Percentiles rank a stretch among this genome's conserved stretches.
These are phyloP conservation scores for Trametes coccinea DNA, from an alignment of 768 basidiomycete genomes.

Conservation along the genomic window DNA sequence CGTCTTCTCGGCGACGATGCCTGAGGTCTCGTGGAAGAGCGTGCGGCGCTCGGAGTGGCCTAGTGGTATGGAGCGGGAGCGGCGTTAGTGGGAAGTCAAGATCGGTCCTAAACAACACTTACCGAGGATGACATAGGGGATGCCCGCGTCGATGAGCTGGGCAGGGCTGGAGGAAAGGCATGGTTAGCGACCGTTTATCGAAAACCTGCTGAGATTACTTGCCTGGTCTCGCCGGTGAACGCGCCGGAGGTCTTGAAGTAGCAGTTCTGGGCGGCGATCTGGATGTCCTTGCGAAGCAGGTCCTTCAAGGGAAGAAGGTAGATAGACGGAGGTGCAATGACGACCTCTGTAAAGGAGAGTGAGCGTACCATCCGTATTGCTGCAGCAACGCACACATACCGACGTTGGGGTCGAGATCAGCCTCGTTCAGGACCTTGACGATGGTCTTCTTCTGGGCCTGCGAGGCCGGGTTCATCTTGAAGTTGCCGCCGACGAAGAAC, in stretches of 20 bases:
- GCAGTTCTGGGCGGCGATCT: slow-evolving; percentile 90
- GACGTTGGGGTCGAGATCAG: slow-evolving; percentile 71
- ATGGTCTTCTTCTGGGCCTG: slow-evolving; percentile 64
- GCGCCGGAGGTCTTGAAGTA: slow-evolving; percentile 81
- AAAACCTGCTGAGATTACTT: slow-evolving; percentile 21
- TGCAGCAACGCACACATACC: slow-evolving; percentile 47
- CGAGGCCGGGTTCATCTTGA: slow-evolving; percentile 92
- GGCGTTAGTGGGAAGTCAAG: neutral
- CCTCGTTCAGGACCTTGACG: slow-evolving; percentile 71
- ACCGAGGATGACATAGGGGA: slow-evolving; percentile 94
- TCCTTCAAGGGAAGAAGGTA: slow-evolving; percentile 79
- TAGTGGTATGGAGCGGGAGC: slow-evolving; percentile 29
- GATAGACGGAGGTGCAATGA: slow-evolving; percentile 87
- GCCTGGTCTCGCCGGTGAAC: slow-evolving; percentile 97
- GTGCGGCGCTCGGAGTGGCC: slow-evolving; percentile 97
- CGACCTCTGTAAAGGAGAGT: slow-evolving; percentile 64
- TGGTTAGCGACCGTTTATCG: neutral
- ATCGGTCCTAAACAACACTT: slow-evolving; percentile 23
- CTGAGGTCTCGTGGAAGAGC: slow-evolving; percentile 86
- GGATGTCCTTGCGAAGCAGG: slow-evolving; percentile 60
- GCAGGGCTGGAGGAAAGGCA: slow-evolving; percentile 50
- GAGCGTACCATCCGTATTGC: slow-evolving; percentile 6
- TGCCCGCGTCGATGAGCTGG: slow-evolving; percentile 83
- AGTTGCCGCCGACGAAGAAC: slow-evolving; percentile 97
- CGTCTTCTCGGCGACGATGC: slow-evolving; percentile 82